Conservation (phyloP, 148 eudicot species). For the Cornus suecica region DNA sequence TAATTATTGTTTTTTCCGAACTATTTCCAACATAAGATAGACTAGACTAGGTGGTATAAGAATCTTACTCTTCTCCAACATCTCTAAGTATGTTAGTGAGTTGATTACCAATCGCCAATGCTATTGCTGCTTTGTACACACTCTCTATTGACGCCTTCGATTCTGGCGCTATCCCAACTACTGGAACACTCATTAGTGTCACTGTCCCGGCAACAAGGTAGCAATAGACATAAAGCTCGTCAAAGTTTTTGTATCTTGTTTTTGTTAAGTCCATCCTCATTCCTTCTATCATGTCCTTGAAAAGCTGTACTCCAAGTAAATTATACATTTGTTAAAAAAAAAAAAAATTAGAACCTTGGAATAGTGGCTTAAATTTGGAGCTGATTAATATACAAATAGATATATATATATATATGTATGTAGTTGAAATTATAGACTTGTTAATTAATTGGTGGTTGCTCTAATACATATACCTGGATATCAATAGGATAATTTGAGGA, state of each 20-base stretch:
- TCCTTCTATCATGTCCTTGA: conserved; percentile 32
- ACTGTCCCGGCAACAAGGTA: conserved; percentile 29
- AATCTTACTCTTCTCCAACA: conserved; percentile 34
- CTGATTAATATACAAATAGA: too few relatives aligned
- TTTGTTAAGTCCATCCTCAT: conserved; percentile 27
- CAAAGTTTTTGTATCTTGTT: conserved; percentile 26
- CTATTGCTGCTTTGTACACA: conserved; percentile 23
- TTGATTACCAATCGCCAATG: conserved; percentile 26
- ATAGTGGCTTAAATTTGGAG: too few relatives aligned
- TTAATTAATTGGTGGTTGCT: neutral
- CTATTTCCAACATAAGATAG: too few relatives aligned
- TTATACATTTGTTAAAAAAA: too few relatives aligned
- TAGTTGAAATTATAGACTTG: neutral
- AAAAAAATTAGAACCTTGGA: too few relatives aligned
- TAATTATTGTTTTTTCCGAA: too few relatives aligned
- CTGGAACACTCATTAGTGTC: conserved; percentile 24
- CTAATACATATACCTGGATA: conserved; percentile 15
- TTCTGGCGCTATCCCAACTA: conserved; percentile 25
- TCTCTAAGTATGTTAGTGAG: conserved; percentile 29
- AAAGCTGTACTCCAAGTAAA: conserved; percentile 18
- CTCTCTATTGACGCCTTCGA: conserved; percentile 32
- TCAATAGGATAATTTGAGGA: conserved; percentile 23
- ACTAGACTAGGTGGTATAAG: neutral
- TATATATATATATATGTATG: too few relatives aligned
- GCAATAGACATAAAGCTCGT: conserved; percentile 28